Evolutionary conservation across 2,329 filamentous ascomycete genomes (phyloP).

Genomic region (Aspergillus glaucus): DNA sequence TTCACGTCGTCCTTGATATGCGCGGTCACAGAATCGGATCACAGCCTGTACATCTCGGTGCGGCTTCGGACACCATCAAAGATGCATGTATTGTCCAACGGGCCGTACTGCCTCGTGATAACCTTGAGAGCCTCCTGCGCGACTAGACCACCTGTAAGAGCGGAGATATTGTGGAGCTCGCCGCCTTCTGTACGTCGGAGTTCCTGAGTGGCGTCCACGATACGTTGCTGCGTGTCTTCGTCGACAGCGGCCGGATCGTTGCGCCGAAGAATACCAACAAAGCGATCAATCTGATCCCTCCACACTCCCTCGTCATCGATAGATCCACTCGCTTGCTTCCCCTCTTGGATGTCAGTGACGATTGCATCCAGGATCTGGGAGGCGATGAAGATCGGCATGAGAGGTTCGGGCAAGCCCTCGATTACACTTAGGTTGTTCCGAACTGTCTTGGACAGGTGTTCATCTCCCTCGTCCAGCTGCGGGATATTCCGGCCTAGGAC

Average conservation of each 20-base stretch:
- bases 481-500: slow-evolving; percentile 60
- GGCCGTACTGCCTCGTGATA: slow-evolving; percentile 59
- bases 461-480: slow-evolving; percentile 37
- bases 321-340: slow-evolving; percentile 10
- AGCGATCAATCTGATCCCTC: slow-evolving; percentile 22
- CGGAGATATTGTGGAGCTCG: slow-evolving; percentile 88
- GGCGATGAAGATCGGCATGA: slow-evolving; percentile 64
- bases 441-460: slow-evolving; percentile 37
- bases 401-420: slow-evolving; percentile 45
- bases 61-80: slow-evolving; percentile 57
- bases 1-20: background rate
- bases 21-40: background rate
- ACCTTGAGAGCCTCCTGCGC: slow-evolving; percentile 96
- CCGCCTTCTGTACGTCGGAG: slow-evolving; percentile 70
- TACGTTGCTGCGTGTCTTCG: slow-evolving; percentile 46
- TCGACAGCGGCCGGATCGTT: slow-evolving; percentile 40
- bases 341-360: slow-evolving; percentile 50
- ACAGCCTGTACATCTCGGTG: slow-evolving; percentile 47
- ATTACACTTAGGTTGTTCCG: slow-evolving; percentile 23
- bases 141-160: slow-evolving; percentile 81
- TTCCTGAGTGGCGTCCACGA: slow-evolving; percentile 56
- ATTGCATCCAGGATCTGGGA: slow-evolving; percentile 44
- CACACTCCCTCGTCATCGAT: slow-evolving; percentile 30
- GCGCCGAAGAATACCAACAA: slow-evolving; percentile 30
- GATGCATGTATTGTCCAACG: slow-evolving; percentile 57